Base-by-base conservation (phyloP, 2,329 filamentous ascomycete species). In the Hortaea werneckii region DNA sequence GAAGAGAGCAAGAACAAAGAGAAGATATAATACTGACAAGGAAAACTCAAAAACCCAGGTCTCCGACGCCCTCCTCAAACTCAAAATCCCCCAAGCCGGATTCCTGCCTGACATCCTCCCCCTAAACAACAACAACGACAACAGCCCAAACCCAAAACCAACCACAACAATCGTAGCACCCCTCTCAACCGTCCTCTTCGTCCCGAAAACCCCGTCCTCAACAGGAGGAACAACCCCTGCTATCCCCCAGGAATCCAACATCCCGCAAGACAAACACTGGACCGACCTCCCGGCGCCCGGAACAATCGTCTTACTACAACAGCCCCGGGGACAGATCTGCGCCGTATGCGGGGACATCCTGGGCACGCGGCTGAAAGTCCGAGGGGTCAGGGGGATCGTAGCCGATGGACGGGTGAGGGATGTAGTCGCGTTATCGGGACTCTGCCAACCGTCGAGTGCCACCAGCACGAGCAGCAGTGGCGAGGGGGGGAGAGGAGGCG, bases 271-370 rank as follows among this genome's bases (percentile, higher is more conserved):
- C 6, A 75, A 71, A 5, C 84, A 87, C 55, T 88, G 81, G 74
- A 81, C 80, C 34, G 85, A 89, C 63, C 66, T 78, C 37, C 75
- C 78, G 1, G 65, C 76, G 26, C 67, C 73, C 0, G 75, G 72
- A 6, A 82, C 79, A 1, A 72, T 87, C 44, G 77, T 81, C 4
- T 67, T 88, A 4, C 73, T 87, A 48, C 76, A 78, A 50, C 83
- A 87, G 56, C 81, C 83, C 0, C 57, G 68, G 0, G 73, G 70
- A 1, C 82, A 87, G 60, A 73, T 72, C 43, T 86, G 84, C 63
- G 84, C 84, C 5, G 74, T 85, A 6, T 74, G 85, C 5, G 85
- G 85, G n/a, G 84, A 84, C 12, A 85, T 88, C 52, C 84, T 87
- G 76, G 84, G 81, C 5, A 68, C 76, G 29, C 72, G 84, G 13